phyloP scores from a whole-genome alignment of 1,284 basidiomycete species.

The Cryptococcus neoformans region DNA sequence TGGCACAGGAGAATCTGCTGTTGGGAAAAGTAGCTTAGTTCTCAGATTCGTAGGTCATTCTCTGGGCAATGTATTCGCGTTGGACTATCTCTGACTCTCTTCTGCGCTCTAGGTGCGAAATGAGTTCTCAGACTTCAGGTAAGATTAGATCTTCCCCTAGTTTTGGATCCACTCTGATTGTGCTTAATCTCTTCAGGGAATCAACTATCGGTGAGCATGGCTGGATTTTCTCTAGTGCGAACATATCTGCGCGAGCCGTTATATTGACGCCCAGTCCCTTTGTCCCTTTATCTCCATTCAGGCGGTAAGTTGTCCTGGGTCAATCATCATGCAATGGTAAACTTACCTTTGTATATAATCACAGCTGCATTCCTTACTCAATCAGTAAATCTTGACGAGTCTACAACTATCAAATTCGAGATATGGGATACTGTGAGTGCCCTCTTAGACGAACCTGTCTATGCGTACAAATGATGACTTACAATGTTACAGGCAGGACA shows the following conservation, averaged over 20 bases:
- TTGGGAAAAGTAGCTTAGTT: conserved; percentile 95
- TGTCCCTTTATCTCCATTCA: conserved; percentile 12
- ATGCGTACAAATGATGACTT: no score
- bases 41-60: conserved; percentile 76
- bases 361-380: conserved; percentile 94
- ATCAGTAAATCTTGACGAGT: conserved; percentile 84
- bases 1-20: conserved; percentile 82
- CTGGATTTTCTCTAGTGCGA: neutral
- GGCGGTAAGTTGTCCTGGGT: conserved; percentile 17
- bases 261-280: conserved; percentile 11
- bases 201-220: conserved; percentile 44
- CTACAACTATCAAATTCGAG: conserved; percentile 93
- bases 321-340: neutral
- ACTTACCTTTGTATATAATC: neutral
- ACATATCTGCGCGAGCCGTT: neutral
- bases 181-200: conserved; percentile 27
- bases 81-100: neutral
- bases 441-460: neutral
- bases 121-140: conserved; percentile 97
- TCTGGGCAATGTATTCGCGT: neutral
- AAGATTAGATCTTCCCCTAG: conserved; percentile 40
- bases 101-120: conserved; percentile 57
- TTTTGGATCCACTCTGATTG: neutral
- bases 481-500: conserved; percentile 43
- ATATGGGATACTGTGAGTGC: conserved; percentile 68